A percentile compares a stretch with the other conserved stretches of the same genome.
These are phyloP conservation scores for Pseudogymnoascus sp. DNA, from an alignment of 2,329 filamentous ascomycete species.

Conservation along the genomic window DNA sequence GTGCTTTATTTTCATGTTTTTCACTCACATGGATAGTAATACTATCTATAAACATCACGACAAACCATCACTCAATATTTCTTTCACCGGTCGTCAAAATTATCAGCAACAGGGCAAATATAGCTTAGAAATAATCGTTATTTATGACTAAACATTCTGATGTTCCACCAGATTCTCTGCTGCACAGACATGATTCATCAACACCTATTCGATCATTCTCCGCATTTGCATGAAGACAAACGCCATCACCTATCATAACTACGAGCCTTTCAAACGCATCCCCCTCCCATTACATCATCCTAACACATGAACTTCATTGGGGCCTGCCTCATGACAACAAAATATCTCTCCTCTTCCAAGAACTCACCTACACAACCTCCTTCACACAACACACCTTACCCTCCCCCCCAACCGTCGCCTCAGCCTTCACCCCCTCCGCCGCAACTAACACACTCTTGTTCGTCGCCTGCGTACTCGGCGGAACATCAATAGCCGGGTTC, in stretches of 20 bases:
- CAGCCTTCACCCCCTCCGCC: constrained; percentile 18
- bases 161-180: neutral
- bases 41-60: neutral
- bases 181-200: neutral
- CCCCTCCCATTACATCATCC: neutral
- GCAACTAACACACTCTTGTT: constrained; percentile 31
- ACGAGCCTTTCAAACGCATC: neutral
- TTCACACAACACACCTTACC: constrained; percentile 23
- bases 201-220: neutral
- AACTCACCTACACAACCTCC: constrained; percentile 19
- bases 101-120: neutral
- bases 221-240: neutral
- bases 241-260: constrained; percentile 2
- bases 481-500: constrained; percentile 44
- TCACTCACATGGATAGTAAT: neutral
- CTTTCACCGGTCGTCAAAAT: neutral
- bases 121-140: neutral
- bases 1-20: neutral
- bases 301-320: neutral
- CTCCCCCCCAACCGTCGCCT: constrained; percentile 18
- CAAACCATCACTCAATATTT: neutral
- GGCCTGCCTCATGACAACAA: neutral
- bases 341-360: neutral
- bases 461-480: constrained; percentile 36
- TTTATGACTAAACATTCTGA: neutral